Base-by-base conservation (phyloP, 2,329 filamentous ascomycete genomes). In the Zopfia rhizophila region DNA sequence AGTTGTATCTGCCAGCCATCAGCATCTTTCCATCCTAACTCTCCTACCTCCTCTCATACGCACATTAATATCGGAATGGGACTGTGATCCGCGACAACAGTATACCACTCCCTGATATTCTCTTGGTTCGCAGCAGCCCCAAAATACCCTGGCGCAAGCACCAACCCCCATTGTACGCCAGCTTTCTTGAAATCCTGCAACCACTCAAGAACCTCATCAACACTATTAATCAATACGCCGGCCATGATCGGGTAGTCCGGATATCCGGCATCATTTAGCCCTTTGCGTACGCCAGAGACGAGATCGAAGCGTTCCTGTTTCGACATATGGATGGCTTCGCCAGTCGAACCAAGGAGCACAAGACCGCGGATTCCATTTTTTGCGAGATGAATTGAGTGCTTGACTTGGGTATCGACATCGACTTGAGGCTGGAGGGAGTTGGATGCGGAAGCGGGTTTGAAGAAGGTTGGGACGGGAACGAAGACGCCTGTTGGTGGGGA, bases 131-230 rank as follows among this genome's bases (percentile, higher is more conserved):
- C 82, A 2, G 78, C 79, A 0, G 76, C 71, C 3, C 83, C 84
- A 66, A 88, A 88, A 65, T 88, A 88, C 1, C 84, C 84, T 0
- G 84, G 85, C 29, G 82, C 82, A 32, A 88, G 76, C 24, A 84
- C 82, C 47, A 88, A 72, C 16, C 83, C 85, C 75, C 81, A 86
- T 52, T 83, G 78, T 12, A 82, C 80, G 24, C 84, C 83, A 3
- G 83, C 81, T 29, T 79, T 76, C 53, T 78, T 75, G 35, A 81
- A 81, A 42, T 80, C 81, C 30, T 75, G 68, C 33, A 86, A 75
- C 72, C 82, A 77, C 55, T 81, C 77, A 5, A 87, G 65, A 1
- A 82, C 83, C 65, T 86, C 85, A 27, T 84, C 82, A 16, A 87
- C 75, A 40, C 80, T 82, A 63, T 86, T 82, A 12, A 82, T 81